phyloP scores from a whole-genome alignment of 2,329 filamentous ascomycete species.

The Cladophialophora yegresii region DNA sequence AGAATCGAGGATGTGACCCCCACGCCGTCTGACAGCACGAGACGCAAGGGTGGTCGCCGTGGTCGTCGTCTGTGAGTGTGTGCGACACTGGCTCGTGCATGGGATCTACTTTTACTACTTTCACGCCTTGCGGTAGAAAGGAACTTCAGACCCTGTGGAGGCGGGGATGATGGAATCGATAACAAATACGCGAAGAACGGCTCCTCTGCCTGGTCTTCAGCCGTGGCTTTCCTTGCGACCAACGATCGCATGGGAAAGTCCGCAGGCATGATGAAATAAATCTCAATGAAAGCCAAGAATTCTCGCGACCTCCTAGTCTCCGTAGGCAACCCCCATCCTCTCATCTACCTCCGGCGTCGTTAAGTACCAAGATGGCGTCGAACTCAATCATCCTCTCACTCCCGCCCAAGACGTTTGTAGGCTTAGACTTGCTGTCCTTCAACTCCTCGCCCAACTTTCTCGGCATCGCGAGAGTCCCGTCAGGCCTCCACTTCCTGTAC shows the following conservation, averaged over 20 bases:
- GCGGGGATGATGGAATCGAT: slow-evolving; percentile 3
- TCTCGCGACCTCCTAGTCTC: neutral
- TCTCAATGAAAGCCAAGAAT: slow-evolving; percentile 13
- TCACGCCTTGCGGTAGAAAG: neutral
- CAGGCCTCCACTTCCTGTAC: slow-evolving; percentile 64
- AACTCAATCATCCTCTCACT: slow-evolving; percentile 49
- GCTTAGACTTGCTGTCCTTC: slow-evolving; percentile 60
- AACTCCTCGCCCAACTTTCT: slow-evolving; percentile 63
- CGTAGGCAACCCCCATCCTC: neutral
- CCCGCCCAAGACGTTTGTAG: slow-evolving; percentile 54
- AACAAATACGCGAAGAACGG: slow-evolving; percentile 57
- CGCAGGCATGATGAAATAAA: slow-evolving; percentile 16
- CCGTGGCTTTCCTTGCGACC: slow-evolving; percentile 13
- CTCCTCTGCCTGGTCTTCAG: slow-evolving; percentile 55
- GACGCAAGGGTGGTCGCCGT: slow-evolving; percentile 99
- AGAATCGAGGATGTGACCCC: slow-evolving; percentile 99
- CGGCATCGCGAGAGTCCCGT: slow-evolving; percentile 61
- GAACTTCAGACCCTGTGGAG: neutral
- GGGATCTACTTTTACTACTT: slow-evolving; percentile 5
- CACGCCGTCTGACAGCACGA: slow-evolving; percentile 97
- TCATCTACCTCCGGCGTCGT: neutral
- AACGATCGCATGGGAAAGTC: slow-evolving; percentile 10
- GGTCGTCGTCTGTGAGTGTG: slow-evolving; percentile 95
- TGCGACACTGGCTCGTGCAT: slow-evolving; percentile 9
- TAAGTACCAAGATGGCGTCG: slow-evolving; percentile 29